phyloP scores from a whole-genome alignment of 2,329 filamentous ascomycete genomes.

The Thielaviopsis ethacetica region DNA sequence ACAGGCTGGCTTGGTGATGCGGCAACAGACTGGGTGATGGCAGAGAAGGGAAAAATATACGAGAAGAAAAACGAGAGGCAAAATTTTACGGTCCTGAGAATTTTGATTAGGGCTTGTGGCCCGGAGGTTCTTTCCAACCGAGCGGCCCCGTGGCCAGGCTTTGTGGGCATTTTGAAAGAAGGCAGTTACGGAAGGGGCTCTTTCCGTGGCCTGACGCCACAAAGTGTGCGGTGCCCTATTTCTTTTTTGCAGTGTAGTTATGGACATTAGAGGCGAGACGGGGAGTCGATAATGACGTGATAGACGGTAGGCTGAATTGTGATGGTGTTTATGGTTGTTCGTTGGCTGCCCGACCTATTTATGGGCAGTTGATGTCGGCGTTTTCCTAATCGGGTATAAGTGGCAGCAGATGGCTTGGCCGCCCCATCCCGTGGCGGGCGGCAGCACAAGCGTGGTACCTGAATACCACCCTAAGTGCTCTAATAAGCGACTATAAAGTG shows the following conservation, averaged over 20 bases:
- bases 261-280: no score
- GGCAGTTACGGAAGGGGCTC: neutral
- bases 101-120: neutral
- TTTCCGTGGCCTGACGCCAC: no score
- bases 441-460: neutral
- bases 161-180: neutral
- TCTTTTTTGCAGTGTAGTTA: no score
- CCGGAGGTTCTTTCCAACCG: neutral
- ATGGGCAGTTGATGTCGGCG: neutral
- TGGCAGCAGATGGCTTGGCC: neutral
- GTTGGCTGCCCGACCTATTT: no score
- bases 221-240: no score
- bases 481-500: neutral
- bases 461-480: neutral
- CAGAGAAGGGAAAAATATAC: neutral
- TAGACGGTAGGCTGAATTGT: no score
- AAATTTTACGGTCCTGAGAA: neutral
- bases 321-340: no score
- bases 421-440: no score
- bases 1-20: neutral
- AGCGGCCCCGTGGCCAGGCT: neutral
- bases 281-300: no score
- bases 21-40: neutral
- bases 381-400: neutral
- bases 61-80: neutral